A percentile compares a stretch with the other conserved stretches of the same genome.
Conservation (phyloP, 495 filamentous ascomycete species). For the Xylaria venustula region DNA sequence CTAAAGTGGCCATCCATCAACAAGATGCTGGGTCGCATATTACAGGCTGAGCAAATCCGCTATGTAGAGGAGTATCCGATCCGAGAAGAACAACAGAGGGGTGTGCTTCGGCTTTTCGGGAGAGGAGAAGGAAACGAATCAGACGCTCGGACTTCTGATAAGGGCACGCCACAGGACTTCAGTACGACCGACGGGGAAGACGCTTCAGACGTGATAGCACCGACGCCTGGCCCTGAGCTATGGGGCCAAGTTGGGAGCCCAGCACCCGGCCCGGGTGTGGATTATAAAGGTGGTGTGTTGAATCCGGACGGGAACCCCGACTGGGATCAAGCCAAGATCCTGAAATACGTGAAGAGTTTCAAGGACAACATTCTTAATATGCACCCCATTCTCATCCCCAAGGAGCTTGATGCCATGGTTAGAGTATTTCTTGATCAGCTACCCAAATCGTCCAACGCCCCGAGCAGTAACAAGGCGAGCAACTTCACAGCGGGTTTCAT, state of each 20-base stretch:
- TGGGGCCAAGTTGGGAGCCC: constrained; percentile 52
- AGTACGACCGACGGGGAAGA: constrained; percentile 36
- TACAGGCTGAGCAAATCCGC: constrained; percentile 49
- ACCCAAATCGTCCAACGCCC: constrained; percentile 27
- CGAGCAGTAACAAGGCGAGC: constrained; percentile 18
- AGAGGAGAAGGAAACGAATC: constrained; percentile 69
- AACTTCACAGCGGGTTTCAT: constrained; percentile 23
- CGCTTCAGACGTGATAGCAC: constrained; percentile 49
- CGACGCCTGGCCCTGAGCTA: constrained; percentile 42
- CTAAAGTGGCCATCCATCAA: constrained; percentile 69
- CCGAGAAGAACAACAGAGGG: constrained; percentile 70
- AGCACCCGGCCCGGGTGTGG: constrained; percentile 36
- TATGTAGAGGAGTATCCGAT: constrained; percentile 67
- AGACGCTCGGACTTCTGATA: constrained; percentile 31
- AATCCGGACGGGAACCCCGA: constrained; percentile 62
- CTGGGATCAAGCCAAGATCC: constrained; percentile 60
- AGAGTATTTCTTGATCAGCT: constrained; percentile 46
- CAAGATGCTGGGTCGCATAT: constrained; percentile 46
- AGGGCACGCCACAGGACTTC: constrained; percentile 32
- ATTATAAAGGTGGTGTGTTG: constrained; percentile 47
- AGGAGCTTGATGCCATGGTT: constrained; percentile 49
- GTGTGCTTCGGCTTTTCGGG: constrained; percentile 72
- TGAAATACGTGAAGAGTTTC: constrained; percentile 67
- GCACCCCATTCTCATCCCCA: constrained; percentile 75
- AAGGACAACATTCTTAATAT: constrained; percentile 79